Evolutionary conservation across 2,329 filamentous ascomycete genomes (phyloP).

Genomic region (Grosmannia serpens): DNA sequence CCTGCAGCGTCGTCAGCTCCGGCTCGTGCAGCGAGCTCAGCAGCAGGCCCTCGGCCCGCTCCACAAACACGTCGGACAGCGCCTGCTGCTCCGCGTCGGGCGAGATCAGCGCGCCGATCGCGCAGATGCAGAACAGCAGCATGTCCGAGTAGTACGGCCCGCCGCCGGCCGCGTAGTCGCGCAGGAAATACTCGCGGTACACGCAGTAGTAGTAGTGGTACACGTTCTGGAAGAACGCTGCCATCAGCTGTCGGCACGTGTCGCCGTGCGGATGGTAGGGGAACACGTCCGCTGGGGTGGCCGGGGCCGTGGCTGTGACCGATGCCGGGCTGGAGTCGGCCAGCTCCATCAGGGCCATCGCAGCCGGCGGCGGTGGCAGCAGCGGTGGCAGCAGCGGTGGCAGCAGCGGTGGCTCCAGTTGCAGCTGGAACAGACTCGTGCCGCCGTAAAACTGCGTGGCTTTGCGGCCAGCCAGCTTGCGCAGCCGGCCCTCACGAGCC

Average conservation of each 20-base stretch:
- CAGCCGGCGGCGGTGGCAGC: too few relatives aligned
- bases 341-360: slow-evolving; percentile 9
- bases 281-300: slow-evolving; percentile 10
- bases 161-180: slow-evolving; percentile 33
- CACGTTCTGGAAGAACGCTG: slow-evolving; percentile 33
- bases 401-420: too few relatives aligned
- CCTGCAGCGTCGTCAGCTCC: slow-evolving; percentile 27
- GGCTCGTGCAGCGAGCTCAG: slow-evolving; percentile 32
- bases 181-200: slow-evolving; percentile 37
- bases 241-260: slow-evolving; percentile 32
- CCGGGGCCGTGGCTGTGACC: background rate
- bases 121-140: slow-evolving; percentile 35
- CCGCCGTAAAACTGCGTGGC: slow-evolving; percentile 35
- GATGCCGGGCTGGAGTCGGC: slow-evolving; percentile 4
- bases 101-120: slow-evolving; percentile 35
- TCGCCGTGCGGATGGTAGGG: slow-evolving; percentile 32
- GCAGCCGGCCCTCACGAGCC: slow-evolving; percentile 22
- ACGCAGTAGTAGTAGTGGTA: slow-evolving; percentile 39
- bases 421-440: slow-evolving; percentile 33
- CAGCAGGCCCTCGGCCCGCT: slow-evolving; percentile 32
- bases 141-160: slow-evolving; percentile 38
- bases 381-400: too few relatives aligned
- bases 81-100: slow-evolving; percentile 22
- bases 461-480: slow-evolving; percentile 24
- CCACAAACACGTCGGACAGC: slow-evolving; percentile 31